Conservation (phyloP, 225 moss, liverwort and hornwort genomes). For the Rhytidiadelphus loreus region DNA sequence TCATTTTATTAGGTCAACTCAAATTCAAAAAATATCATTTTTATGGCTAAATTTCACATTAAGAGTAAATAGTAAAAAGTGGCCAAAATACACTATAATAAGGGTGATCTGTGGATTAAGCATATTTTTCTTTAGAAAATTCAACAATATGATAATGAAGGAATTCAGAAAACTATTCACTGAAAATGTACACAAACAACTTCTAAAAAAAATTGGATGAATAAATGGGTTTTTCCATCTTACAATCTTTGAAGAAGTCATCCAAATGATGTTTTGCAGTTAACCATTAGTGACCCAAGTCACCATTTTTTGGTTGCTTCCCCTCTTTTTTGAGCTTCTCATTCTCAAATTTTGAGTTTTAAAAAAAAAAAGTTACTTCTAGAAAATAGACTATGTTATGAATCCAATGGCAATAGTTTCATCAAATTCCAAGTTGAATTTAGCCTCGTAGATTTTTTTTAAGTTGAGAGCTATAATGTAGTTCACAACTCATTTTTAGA, state of each 20-base stretch:
- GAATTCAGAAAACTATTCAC: not conserved
- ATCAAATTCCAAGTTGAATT: too few species aligned
- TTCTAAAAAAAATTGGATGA: not conserved
- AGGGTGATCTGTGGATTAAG: fast-evolving
- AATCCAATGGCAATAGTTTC: too few species aligned
- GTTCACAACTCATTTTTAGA: too few species aligned
- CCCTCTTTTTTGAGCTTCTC: too few species aligned
- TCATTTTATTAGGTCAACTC: not conserved
- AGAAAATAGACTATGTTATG: too few species aligned
- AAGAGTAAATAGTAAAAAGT: not conserved
- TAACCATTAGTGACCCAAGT: too few species aligned
- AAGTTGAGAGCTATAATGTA: too few species aligned
- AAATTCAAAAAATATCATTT: not conserved
- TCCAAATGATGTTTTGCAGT: fast-evolving
- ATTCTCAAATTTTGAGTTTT: too few species aligned
- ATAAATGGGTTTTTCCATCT: not conserved
- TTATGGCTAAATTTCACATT: not conserved
- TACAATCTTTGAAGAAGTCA: not conserved
- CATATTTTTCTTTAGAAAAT: not conserved
- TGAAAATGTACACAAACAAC: not conserved
- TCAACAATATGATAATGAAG: not conserved
- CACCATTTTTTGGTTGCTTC: too few species aligned
- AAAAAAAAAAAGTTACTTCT: too few species aligned
- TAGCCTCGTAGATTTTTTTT: too few species aligned
- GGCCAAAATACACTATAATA: not conserved